Conservation (phyloP, 1,284 basidiomycete species). For the Acaromyces ingoldii region DNA sequence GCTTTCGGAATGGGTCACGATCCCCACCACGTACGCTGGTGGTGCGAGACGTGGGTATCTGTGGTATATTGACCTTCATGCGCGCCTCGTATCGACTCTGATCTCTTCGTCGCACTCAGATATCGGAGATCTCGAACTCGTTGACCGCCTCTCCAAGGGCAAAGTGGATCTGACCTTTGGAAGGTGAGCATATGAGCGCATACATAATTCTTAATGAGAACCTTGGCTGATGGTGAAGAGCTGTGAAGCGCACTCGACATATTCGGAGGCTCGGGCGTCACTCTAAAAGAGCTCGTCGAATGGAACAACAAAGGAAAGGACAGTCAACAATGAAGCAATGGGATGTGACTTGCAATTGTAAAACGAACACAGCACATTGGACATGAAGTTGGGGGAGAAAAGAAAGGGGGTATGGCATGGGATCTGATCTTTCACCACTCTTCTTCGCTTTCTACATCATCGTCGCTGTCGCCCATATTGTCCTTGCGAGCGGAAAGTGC, state of each 20-base stretch:
- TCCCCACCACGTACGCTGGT: constrained; percentile 94
- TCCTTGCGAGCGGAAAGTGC: constrained; percentile 74
- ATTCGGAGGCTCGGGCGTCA: constrained; percentile 71
- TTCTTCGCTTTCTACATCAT: constrained; percentile 70
- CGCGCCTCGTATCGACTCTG: not conserved
- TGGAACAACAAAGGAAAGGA: constrained; percentile 41
- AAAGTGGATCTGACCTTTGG: constrained; percentile 93
- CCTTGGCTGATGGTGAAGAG: not conserved
- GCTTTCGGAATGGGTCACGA: constrained; percentile 82
- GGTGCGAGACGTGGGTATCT: constrained; percentile 74
- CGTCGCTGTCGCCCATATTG: constrained; percentile 80
- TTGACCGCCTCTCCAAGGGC: constrained; percentile 73
- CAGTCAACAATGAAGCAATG: not conserved
- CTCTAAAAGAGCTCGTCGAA: constrained; percentile 65
- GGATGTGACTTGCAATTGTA: not conserved
- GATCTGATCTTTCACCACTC: constrained; percentile 30
- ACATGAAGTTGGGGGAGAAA: not conserved
- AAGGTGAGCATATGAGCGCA: constrained; percentile 59
- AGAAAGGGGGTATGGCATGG: not conserved
- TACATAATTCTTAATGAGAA: not conserved
- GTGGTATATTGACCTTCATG: not conserved
- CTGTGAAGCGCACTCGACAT: constrained; percentile 69
- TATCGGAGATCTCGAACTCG: constrained; percentile 75
- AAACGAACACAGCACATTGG: not conserved
- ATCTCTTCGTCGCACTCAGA: constrained; percentile 35